Percentiles rank a stretch among this genome's conserved stretches.
phyloP scores from a whole-genome alignment of 768 basidiomycete species.

The Pulveroboletus sp. region DNA sequence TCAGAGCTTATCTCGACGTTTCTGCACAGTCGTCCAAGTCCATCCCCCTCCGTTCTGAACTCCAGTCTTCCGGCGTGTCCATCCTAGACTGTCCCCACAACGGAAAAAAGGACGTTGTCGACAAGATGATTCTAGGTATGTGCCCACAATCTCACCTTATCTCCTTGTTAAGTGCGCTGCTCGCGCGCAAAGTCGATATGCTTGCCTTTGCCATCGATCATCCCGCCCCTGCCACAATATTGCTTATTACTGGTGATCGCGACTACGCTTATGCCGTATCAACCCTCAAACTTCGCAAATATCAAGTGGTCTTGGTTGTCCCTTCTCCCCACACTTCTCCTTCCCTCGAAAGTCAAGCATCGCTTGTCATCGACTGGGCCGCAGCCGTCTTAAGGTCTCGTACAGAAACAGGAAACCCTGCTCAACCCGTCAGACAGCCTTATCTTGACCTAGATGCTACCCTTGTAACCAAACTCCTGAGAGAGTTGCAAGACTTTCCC shows the following conservation, averaged over 20 bases:
- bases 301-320: conserved; percentile 50
- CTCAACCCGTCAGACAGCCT: conserved; percentile 23
- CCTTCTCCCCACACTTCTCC: conserved; percentile 37
- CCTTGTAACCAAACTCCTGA: conserved; percentile 18
- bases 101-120: conserved; percentile 37
- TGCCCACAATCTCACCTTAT: neutral
- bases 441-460: conserved; percentile 23
- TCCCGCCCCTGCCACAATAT: conserved; percentile 47
- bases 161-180: conserved; percentile 2
- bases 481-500: conserved; percentile 18
- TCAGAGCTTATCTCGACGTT: conserved; percentile 54
- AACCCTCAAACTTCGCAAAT: conserved; percentile 50
- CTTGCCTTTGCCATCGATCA: conserved; percentile 65
- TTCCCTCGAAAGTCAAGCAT: conserved; percentile 55
- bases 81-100: conserved; percentile 36
- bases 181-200: conserved; percentile 53
- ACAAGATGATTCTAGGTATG: conserved; percentile 48
- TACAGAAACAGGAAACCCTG: conserved; percentile 14
- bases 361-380: conserved; percentile 51
- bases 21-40: conserved; percentile 38
- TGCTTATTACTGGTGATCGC: conserved; percentile 65
- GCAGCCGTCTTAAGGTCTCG: conserved; percentile 36
- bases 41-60: conserved; percentile 36
- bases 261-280: conserved; percentile 68
- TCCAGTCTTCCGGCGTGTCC: conserved; percentile 45